phyloP scores from a whole-genome alignment of 129 eudicot species.

The Artemisia tridentata region DNA sequence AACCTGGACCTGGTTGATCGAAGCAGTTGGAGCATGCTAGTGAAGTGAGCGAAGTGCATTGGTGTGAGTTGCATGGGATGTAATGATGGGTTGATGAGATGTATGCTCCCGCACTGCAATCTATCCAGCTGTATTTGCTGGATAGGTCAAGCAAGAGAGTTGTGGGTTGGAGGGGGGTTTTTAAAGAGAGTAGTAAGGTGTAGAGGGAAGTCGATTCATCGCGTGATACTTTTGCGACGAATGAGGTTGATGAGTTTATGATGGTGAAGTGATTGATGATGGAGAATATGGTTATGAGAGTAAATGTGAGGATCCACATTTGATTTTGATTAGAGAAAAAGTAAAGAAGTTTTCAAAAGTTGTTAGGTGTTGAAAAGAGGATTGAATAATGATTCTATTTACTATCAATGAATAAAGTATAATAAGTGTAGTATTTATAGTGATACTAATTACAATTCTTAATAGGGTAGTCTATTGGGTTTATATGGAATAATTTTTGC shows the following conservation, averaged over 20 bases:
- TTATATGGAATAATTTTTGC: no score
- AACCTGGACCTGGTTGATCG: slow-evolving; percentile 33
- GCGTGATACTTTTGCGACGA: slow-evolving; percentile 39
- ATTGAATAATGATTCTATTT: no score
- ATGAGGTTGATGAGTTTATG: slow-evolving; percentile 30
- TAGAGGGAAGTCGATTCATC: slow-evolving; percentile 38
- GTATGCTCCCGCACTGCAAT: slow-evolving; percentile 39
- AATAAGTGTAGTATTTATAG: no score
- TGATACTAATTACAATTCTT: no score
- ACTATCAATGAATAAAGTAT: no score
- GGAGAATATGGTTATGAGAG: no score
- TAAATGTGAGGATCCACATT: no score
- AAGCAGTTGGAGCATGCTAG: slow-evolving; percentile 33
- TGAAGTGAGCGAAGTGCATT: slow-evolving; percentile 28
- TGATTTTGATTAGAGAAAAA: no score
- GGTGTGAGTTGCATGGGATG: slow-evolving; percentile 28
- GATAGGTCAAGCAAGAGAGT: slow-evolving; percentile 51
- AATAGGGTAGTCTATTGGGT: no score
- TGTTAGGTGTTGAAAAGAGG: no score
- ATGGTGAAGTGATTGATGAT: no score
- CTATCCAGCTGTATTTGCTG: slow-evolving; percentile 41
- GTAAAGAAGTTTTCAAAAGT: no score
- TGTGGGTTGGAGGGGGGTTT: slow-evolving; percentile 50
- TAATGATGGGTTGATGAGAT: slow-evolving; percentile 37
- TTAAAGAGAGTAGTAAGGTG: slow-evolving; percentile 41